Base-by-base conservation (phyloP, 345 rosid species). In the Kernera saxatilis region DNA sequence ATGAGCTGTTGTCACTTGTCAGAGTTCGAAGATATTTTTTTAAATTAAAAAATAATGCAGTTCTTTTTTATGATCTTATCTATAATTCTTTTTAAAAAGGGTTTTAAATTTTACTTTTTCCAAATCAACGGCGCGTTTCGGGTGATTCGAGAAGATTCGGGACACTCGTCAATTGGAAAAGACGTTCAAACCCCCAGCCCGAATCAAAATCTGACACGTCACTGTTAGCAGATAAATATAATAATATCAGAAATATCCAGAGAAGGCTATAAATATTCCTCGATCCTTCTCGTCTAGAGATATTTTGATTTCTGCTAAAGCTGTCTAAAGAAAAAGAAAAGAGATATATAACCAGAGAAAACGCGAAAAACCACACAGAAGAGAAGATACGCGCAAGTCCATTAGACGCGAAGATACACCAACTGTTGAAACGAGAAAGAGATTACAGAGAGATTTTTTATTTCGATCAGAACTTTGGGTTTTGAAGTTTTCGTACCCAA, bases 191-290 rank as follows among this genome's bases (percentile, higher is more conserved):
- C 39, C 2, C 10, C 1, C 7, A 7, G 1, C 7, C 22, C 78
- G 48, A 74, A 74, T 59, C 6, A 67, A 32, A 74, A 0, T 0
- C 0, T 1, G 63, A 3, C 78, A 67, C 73, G 74, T 75, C 74
- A 19, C 2, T 0, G 6, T 15, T 21, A 23, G 15, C 15, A 25
- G 10, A 60, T 18, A 33, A 59, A 32, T 51, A 58, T 13, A 56
- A 39, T 26, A 73, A 26, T 66, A 49, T 50, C 4, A 33, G 69
- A 75, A 61, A 36, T 35, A 44, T 68, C 74, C 1, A 52, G 74
- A 75, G 70, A 69, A 60, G 64, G 51, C 64, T 69, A 75, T 75
- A 75, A 19, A 75, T 75, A 69, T 2, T 14, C 26, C 2, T 59
- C 1, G 26, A 17, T 9, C 25, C 29, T 30, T 43, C 9, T 12